Conservation (phyloP, 192 early-diverging fungal species). For the Podila epicladia region DNA sequence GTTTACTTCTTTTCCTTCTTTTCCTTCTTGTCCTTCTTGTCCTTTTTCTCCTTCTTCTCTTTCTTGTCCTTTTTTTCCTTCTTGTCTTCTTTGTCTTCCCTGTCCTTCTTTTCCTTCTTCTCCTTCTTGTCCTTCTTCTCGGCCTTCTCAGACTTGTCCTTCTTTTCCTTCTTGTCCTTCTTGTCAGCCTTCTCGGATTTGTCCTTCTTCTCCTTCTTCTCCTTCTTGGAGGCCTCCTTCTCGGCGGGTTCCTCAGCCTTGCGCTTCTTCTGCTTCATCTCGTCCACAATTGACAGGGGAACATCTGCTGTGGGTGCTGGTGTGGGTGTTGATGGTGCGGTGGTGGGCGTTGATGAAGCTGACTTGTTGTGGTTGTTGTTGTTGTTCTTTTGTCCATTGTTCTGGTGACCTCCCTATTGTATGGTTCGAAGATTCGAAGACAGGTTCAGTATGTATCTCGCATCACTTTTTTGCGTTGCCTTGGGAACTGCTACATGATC, state of each 20-base stretch:
- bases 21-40: too few relatives aligned
- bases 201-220: conserved; percentile 27
- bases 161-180: conserved; percentile 34
- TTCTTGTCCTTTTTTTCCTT: neutral
- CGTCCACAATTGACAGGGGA: conserved; percentile 49
- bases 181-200: conserved; percentile 23
- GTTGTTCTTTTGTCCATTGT: conserved; percentile 48
- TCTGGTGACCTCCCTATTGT: conserved; percentile 40
- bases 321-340: conserved; percentile 1
- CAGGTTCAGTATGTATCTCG: neutral
- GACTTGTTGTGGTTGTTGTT: conserved; percentile 11
- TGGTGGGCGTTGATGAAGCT: conserved; percentile 1
- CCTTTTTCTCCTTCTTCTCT: neutral
- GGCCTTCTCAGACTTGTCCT: conserved; percentile 30
- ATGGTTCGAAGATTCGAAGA: neutral
- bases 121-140: conserved; percentile 14
- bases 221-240: conserved; percentile 21
- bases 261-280: conserved; percentile 55
- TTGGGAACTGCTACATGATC: too few relatives aligned
- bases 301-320: conserved; percentile 2
- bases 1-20: neutral
- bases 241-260: conserved; percentile 38
- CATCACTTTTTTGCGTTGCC: neutral
- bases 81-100: neutral
- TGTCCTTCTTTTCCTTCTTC: neutral